These are phyloP conservation scores for Mucor velutinosus DNA, from an alignment of 371 early-diverging fungal genomes.

Conservation along the genomic window DNA sequence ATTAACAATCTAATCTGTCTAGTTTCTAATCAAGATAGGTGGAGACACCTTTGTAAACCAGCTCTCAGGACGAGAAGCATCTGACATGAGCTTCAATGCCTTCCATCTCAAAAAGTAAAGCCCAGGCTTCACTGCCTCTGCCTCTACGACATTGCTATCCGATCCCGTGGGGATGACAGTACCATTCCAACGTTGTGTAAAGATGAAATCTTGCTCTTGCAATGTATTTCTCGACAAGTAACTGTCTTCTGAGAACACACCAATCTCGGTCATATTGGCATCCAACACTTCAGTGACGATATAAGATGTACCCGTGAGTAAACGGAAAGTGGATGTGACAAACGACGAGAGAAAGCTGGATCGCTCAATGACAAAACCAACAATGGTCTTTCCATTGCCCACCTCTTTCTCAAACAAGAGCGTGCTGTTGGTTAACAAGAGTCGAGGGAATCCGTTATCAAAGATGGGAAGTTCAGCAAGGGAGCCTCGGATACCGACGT, in stretches of 20 bases:
- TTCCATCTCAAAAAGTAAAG: slow-evolving; percentile 23
- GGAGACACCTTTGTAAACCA: slow-evolving; percentile 20
- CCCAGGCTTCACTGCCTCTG: slow-evolving; percentile 3
- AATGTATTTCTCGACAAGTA: slow-evolving; percentile 22
- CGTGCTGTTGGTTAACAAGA: neutral
- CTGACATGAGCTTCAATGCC: slow-evolving; percentile 22
- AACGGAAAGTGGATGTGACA: slow-evolving; percentile 12
- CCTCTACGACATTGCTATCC: neutral
- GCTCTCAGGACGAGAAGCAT: slow-evolving; percentile 12
- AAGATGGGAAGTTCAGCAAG: slow-evolving; percentile 53
- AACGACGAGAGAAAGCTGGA: neutral
- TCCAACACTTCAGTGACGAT: slow-evolving; percentile 21
- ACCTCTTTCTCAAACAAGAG: neutral
- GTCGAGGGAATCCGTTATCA: slow-evolving; percentile 30
- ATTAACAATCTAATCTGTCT: neutral
- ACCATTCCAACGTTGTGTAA: slow-evolving; percentile 23
- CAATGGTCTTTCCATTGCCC: neutral
- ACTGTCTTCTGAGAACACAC: slow-evolving; percentile 6
- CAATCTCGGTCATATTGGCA: neutral
- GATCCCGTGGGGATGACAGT: slow-evolving; percentile 16
- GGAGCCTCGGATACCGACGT: slow-evolving; percentile 58
- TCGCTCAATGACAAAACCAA: slow-evolving; percentile 10
- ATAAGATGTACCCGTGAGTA: slow-evolving; percentile 19
- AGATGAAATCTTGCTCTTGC: neutral
- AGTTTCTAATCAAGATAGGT: slow-evolving; percentile 14